Conservation (phyloP, 2,329 filamentous ascomycete genomes). For the Verticillium alfalfae region DNA sequence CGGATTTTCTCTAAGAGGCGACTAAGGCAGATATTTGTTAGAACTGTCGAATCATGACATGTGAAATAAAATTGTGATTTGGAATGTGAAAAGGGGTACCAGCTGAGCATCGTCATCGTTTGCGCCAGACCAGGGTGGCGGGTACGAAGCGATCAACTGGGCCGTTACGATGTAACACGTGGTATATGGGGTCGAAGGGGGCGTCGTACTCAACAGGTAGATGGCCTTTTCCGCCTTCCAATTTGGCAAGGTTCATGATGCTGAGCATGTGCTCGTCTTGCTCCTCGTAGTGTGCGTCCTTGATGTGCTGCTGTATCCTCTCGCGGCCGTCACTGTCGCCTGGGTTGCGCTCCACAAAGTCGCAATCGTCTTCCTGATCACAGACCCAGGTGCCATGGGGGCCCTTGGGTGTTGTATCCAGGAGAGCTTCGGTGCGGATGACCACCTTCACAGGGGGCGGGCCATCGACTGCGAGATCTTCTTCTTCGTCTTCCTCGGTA, state of each 20-base stretch:
- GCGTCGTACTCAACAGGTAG: conserved; percentile 50
- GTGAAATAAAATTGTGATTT: too few relatives aligned
- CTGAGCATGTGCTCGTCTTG: conserved; percentile 49
- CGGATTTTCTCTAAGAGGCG: conserved; percentile 53
- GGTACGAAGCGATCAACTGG: conserved; percentile 12
- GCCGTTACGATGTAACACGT: conserved; percentile 12
- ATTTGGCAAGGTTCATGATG: conserved; percentile 43
- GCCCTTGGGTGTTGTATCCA: conserved; percentile 43
- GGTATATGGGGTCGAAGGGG: conserved; percentile 14
- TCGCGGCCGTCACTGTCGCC: conserved; percentile 48
- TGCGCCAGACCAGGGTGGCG: too few relatives aligned
- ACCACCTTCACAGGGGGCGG: conserved; percentile 32
- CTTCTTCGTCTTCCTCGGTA: conserved; percentile 15
- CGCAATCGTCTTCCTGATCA: conserved; percentile 53
- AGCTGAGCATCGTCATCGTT: too few relatives aligned
- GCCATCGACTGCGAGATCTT: conserved; percentile 4
- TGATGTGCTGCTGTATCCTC: conserved; percentile 55
- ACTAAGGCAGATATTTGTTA: conserved; percentile 30
- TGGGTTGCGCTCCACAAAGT: conserved; percentile 58
- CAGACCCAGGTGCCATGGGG: conserved; percentile 63
- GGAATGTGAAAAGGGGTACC: not conserved
- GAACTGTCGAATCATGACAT: not conserved
- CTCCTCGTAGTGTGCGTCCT: conserved; percentile 31
- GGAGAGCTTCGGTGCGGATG: conserved; percentile 43
- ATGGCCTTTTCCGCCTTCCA: conserved; percentile 49